Conservation (phyloP, 441 rosid genomes). For the Aquilaria agallochum region DNA sequence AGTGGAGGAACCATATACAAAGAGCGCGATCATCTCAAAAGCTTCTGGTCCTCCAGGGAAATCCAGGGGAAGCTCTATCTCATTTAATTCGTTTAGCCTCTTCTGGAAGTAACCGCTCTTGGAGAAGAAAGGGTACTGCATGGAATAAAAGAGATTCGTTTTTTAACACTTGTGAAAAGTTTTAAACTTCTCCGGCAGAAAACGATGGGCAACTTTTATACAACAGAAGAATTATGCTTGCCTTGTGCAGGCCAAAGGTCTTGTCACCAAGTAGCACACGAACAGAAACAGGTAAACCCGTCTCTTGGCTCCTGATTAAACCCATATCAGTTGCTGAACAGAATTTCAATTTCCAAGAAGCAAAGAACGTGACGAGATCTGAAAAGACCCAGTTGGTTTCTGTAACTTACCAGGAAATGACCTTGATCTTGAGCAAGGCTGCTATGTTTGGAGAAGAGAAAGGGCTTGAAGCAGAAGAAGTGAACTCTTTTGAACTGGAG, state of each 20-base stretch:
- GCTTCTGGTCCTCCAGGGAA: constrained; percentile 82
- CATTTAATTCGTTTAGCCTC: constrained; percentile 35
- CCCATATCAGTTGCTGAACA: neutral
- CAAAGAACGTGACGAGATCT: neutral
- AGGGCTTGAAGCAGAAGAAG: constrained; percentile 58
- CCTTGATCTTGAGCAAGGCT: constrained; percentile 64
- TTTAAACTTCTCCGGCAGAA: neutral
- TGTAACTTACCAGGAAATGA: constrained; percentile 55
- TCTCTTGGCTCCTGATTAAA: constrained; percentile 71
- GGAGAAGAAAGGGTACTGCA: constrained; percentile 57
- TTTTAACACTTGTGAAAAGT: neutral
- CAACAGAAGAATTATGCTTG: constrained; percentile 14
- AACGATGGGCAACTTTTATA: neutral
- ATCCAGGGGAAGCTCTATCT: constrained; percentile 46
- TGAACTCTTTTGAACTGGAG: constrained; percentile 40
- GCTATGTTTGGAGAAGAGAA: constrained; percentile 57
- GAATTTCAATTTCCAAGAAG: neutral
- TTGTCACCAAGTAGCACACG: constrained; percentile 46
- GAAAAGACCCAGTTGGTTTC: neutral
- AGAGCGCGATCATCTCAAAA: constrained; percentile 62
- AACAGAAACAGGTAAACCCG: constrained; percentile 68
- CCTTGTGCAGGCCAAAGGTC: constrained; percentile 69
- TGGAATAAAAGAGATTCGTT: neutral
- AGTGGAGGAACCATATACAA: constrained; percentile 64
- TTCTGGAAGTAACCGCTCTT: constrained; percentile 71